Percentiles rank a stretch among this genome's conserved stretches.
Conservation (phyloP, 768 basidiomycete species). For the Macrolepiota albuminosa region DNA sequence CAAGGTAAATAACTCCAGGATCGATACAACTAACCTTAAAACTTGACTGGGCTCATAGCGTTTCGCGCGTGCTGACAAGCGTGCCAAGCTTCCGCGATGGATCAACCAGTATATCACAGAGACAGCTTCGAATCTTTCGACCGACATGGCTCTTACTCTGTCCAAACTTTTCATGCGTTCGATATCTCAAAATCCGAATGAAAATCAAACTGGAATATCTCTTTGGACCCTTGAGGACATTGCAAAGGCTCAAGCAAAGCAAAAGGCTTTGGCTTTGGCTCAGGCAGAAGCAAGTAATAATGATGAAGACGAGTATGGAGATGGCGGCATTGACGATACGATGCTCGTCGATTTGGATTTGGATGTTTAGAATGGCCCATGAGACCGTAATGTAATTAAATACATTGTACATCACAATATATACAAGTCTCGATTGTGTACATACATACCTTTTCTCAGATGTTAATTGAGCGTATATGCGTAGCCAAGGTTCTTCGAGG, state of each 20-base stretch:
- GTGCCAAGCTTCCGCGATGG: constrained; percentile 96
- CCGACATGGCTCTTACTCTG: constrained; percentile 93
- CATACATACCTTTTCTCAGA: background rate
- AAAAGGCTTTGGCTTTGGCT: constrained; percentile 65
- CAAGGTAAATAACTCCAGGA: constrained; percentile 54
- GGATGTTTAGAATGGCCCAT: constrained; percentile 26
- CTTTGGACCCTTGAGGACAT: constrained; percentile 95
- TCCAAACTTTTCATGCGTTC: constrained; percentile 96
- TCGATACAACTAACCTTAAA: background rate
- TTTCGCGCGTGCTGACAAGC: constrained; percentile 88
- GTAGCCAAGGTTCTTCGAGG: no score
- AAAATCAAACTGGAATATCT: constrained; percentile 91
- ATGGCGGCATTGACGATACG: constrained; percentile 63
- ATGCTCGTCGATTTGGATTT: constrained; percentile 57
- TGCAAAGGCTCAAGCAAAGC: constrained; percentile 78
- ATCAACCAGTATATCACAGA: constrained; percentile 99
- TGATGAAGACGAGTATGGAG: constrained; percentile 60
- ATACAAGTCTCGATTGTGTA: background rate
- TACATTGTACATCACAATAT: constrained; percentile 1
- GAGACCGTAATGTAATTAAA: background rate
- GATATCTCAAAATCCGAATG: constrained; percentile 98
- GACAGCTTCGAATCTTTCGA: constrained; percentile 93
- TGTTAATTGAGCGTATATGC: background rate
- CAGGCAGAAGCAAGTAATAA: constrained; percentile 32
- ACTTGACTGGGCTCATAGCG: constrained; percentile 43